These are phyloP conservation scores for Platanthera zijinensis DNA, from an alignment of 106 monocot species.

Conservation along the genomic window DNA sequence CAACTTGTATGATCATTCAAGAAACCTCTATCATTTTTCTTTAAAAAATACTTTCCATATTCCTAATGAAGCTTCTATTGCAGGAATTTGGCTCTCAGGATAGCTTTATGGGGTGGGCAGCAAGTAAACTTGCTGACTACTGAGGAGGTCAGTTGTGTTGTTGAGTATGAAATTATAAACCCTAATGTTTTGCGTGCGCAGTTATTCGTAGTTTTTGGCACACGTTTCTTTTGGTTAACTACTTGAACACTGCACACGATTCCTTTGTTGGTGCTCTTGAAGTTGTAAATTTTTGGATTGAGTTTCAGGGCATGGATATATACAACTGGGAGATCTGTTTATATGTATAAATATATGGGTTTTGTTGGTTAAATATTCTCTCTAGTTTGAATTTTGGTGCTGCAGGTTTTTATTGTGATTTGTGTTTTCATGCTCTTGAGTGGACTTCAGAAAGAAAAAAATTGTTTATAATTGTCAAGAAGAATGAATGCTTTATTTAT, in stretches of 20 bases:
- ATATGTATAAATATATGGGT: neutral
- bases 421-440: neutral
- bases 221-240: neutral
- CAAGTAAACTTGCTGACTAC: conserved; percentile 25
- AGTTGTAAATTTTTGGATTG: neutral
- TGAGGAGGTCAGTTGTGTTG: neutral
- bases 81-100: conserved; percentile 97
- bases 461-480: too few species aligned
- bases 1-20: conserved; percentile 47
- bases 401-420: neutral
- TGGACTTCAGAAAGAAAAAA: too few species aligned
- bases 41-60: neutral
- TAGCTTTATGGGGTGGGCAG: conserved; percentile 47
- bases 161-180: neutral
- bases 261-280: neutral
- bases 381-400: neutral
- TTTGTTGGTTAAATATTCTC: neutral
- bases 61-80: conserved; percentile 6
- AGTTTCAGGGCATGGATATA: neutral
- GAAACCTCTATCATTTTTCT: neutral
- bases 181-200: neutral
- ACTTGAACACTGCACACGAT: neutral
- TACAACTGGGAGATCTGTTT: neutral
- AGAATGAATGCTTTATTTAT: too few species aligned
- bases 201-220: neutral